Percentiles rank a stretch among this genome's conserved stretches.
phyloP scores from a whole-genome alignment of 73 alveolate genomes.

The Breviolum minutum region DNA sequence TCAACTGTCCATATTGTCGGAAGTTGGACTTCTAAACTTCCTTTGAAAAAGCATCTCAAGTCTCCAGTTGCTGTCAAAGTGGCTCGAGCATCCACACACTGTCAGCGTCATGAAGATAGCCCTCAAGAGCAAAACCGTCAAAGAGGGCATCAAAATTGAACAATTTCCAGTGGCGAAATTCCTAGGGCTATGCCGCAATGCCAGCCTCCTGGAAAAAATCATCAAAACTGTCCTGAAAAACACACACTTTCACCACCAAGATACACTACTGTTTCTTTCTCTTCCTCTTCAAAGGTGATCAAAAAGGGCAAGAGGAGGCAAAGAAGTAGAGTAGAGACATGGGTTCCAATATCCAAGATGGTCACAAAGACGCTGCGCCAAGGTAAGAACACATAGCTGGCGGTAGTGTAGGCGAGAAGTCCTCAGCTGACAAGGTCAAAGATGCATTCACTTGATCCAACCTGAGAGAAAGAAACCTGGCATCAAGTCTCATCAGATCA shows the following conservation, averaged over 20 bases:
- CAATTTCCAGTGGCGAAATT: neutral
- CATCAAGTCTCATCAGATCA: neutral
- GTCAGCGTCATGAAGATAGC: constrained; percentile 3
- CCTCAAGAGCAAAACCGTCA: neutral
- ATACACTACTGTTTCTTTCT: constrained; percentile 6
- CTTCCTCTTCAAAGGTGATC: constrained; percentile 11
- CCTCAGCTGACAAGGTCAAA: neutral
- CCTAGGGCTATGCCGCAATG: neutral
- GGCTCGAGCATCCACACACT: constrained; percentile 9
- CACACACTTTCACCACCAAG: neutral
- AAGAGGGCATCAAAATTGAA: neutral
- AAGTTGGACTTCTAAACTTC: too few species aligned
- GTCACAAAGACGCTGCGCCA: constrained; percentile 94
- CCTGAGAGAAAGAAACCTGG: neutral
- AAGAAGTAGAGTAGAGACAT: constrained; percentile 51
- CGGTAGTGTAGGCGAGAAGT: constrained; percentile 40
- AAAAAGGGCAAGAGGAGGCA: constrained; percentile 68
- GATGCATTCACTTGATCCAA: neutral
- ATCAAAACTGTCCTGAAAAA: neutral
- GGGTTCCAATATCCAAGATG: constrained; percentile 57
- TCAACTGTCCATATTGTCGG: too few species aligned
- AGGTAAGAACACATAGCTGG: constrained; percentile 61
- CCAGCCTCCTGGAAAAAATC: neutral
- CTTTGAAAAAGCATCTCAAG: neutral
- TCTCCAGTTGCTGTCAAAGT: neutral